A percentile compares a stretch with the other conserved stretches of the same genome.
phyloP scores from a whole-genome alignment of 2,329 filamentous ascomycete genomes.

The Alternaria arborescens region DNA sequence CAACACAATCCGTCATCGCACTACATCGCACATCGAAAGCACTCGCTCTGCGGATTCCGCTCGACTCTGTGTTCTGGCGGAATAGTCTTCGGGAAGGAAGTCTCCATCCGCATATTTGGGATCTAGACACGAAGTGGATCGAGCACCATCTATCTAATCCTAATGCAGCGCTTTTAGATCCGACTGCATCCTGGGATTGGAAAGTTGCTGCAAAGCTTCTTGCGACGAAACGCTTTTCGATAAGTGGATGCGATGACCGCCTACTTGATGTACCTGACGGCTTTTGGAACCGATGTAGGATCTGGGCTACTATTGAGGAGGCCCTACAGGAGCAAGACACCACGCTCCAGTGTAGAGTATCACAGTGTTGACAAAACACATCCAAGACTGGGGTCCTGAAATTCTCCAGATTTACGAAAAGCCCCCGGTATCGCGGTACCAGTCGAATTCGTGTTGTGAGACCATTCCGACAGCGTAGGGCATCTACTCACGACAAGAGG shows the following conservation, averaged over 20 bases:
- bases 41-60: slow-evolving; percentile 26
- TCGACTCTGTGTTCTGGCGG: slow-evolving; percentile 40
- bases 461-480: not conserved
- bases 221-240: slow-evolving; percentile 22
- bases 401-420: not conserved
- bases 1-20: slow-evolving; percentile 22
- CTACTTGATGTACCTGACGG: slow-evolving; percentile 25
- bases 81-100: slow-evolving; percentile 29
- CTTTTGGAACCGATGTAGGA: slow-evolving; percentile 39
- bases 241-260: slow-evolving; percentile 17
- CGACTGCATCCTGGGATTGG: slow-evolving; percentile 26
- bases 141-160: slow-evolving; percentile 6
- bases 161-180: not conserved
- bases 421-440: not conserved
- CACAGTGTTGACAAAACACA: not conserved
- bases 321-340: slow-evolving; percentile 7
- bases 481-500: not conserved
- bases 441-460: not conserved
- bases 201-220: slow-evolving; percentile 25
- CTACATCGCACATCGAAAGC: slow-evolving; percentile 31
- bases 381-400: not conserved
- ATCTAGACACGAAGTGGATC: slow-evolving; percentile 27
- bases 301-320: slow-evolving; percentile 36
- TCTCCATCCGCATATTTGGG: slow-evolving; percentile 37
- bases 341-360: not conserved